Base-by-base conservation (phyloP, 108 stramenopile genomes). In the Cyclotella baltica region DNA sequence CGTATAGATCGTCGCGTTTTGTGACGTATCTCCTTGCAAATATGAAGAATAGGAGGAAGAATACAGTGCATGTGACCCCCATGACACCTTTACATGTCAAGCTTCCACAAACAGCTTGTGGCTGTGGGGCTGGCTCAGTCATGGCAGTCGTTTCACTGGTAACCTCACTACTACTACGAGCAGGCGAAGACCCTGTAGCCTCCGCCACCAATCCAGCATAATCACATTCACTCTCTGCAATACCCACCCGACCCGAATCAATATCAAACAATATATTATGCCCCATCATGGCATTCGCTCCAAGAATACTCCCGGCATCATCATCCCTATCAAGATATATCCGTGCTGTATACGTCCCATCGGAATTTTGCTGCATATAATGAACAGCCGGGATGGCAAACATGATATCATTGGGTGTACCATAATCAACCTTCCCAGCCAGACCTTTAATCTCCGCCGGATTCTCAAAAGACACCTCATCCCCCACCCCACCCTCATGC, bases 191-290 rank as follows among this genome's bases (percentile, higher is more conserved):
- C 25, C 36, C 13, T 5, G 36, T 58, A 15, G 16, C 31, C 29
- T 52, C 62, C 0, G 37, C 70, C 31, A 37, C 47, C 19, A 61
- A 51, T 47, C 47, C 33, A 18, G 15, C 56, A 35, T 94, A 94
- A 43, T 85, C 74, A 78, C 96, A 96, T 33, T 90, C 81, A 35
- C 90, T 90, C 80, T 90, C 91, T 2, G 96, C 95, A 78, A 98
- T 96, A 35, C 98, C 98, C n/a, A 98, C 83, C 22, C 93, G 80
- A 0, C 81, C 83, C 34, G 92, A 80, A 29, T 97, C 92, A 83
- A 90, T 86, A 80, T 99, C 97, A 75, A 99, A 98, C n/a, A 97
- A 65, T 1, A 97, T 86, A 78, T 99, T 95, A 80, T 99, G 93
- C 18, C 95, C 96, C 72, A 89, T 91, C 96, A 99, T 98, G 52